Evolutionary conservation across 2,329 filamentous ascomycete species (phyloP).

Genomic region (Cercospora beticola): DNA sequence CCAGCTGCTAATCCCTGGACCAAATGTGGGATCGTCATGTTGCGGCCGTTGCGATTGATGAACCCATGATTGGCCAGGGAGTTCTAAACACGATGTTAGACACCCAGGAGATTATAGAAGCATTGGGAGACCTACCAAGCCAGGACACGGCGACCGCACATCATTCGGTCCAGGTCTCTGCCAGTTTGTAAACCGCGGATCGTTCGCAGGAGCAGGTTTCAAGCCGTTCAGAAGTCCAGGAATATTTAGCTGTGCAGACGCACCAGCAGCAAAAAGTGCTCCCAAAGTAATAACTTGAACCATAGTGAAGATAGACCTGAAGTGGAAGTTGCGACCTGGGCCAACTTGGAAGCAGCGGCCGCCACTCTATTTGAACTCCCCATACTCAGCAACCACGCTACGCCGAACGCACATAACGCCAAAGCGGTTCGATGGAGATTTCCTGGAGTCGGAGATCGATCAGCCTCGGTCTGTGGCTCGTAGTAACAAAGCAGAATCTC

Average conservation of each 20-base stretch:
- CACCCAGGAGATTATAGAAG: not conserved
- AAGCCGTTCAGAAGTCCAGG: constrained; percentile 26
- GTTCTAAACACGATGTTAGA: constrained; percentile 14
- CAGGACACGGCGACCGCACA: constrained; percentile 35
- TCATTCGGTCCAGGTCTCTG: constrained; percentile 29
- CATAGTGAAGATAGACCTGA: not conserved
- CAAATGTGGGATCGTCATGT: constrained; percentile 31
- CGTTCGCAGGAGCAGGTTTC: constrained; percentile 28
- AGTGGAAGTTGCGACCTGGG: not conserved
- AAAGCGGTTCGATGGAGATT: not conserved
- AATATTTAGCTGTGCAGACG: constrained; percentile 18
- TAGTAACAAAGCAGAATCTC: not conserved
- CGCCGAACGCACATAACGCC: not conserved
- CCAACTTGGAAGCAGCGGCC: not conserved
- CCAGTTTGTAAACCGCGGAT: constrained; percentile 33
- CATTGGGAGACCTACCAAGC: constrained; percentile 18
- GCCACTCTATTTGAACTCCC: constrained; percentile 1
- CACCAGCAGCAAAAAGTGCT: constrained; percentile 7
- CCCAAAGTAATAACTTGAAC: constrained; percentile 1
- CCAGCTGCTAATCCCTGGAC: constrained; percentile 31
- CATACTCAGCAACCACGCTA: not conserved
- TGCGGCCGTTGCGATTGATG: constrained; percentile 29
- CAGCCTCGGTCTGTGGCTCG: not conserved
- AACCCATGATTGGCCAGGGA: constrained; percentile 31
- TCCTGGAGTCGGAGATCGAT: not conserved